phyloP scores from a whole-genome alignment of 352 stramenopile genomes.

The Phytophthora pini region DNA sequence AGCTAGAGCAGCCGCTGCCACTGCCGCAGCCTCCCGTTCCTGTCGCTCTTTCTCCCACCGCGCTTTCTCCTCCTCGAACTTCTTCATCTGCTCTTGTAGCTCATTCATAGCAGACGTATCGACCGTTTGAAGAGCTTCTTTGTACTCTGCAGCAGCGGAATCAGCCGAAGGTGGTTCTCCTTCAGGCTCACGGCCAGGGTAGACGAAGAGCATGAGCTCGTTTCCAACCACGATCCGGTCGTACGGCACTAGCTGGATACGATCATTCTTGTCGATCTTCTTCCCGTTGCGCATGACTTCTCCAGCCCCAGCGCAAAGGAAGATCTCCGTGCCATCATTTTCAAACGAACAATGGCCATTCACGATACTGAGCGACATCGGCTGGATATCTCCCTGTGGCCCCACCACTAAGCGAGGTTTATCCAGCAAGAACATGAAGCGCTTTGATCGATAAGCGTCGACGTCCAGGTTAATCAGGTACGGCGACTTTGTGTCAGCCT shows the following conservation, averaged over 20 bases:
- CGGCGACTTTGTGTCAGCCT: constrained; percentile 78
- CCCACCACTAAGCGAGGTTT: constrained; percentile 60
- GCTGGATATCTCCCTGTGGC: constrained; percentile 91
- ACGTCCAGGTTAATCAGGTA: constrained; percentile 96
- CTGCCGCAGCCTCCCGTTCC: constrained; percentile 43
- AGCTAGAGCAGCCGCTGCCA: constrained; percentile 32
- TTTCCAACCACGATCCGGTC: constrained; percentile 88
- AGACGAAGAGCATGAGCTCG: constrained; percentile 89
- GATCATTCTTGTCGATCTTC: constrained; percentile 55
- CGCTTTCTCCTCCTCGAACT: constrained; percentile 90
- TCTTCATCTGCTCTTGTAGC: constrained; percentile 90
- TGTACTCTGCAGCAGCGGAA: constrained; percentile 88
- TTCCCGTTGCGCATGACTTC: constrained; percentile 91
- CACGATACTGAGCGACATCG: constrained; percentile 91
- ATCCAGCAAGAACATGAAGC: constrained; percentile 93
- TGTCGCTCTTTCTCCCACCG: constrained; percentile 89
- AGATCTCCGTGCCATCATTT: constrained; percentile 50
- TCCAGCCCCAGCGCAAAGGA: constrained; percentile 73
- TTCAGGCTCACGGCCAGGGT: constrained; percentile 54
- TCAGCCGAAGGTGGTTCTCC: constrained; percentile 77
- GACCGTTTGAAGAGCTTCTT: constrained; percentile 80
- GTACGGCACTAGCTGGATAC: constrained; percentile 56
- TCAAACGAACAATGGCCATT: constrained; percentile 88
- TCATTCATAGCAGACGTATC: constrained; percentile 78
- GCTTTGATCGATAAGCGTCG: constrained; percentile 91